Evolutionary conservation across 2,329 filamentous ascomycete genomes (phyloP).

Genomic region (Exophiala spinifera): DNA sequence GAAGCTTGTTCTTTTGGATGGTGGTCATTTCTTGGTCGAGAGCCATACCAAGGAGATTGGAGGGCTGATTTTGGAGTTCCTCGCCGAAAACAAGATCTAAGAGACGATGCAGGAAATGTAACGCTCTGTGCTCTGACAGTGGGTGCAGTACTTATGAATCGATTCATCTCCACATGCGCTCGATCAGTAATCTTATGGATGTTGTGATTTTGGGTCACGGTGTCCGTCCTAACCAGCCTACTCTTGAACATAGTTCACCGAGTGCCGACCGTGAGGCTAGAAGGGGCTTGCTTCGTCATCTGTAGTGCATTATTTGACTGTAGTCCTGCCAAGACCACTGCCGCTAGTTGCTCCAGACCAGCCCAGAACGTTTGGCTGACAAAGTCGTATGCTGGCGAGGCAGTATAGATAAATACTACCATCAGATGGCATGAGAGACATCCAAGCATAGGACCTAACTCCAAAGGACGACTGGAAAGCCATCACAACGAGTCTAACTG

Average conservation of each 20-base stretch:
- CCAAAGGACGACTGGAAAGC: neutral
- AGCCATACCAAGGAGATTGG: conserved; percentile 40
- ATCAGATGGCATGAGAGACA: neutral
- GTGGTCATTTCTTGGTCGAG: conserved; percentile 55
- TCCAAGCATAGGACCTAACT: neutral
- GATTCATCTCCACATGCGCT: too few species aligned
- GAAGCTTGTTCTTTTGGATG: conserved; percentile 52
- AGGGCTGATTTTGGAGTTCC: conserved; percentile 37
- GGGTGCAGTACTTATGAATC: too few species aligned
- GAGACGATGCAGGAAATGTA: too few species aligned
- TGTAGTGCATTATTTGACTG: neutral
- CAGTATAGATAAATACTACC: neutral
- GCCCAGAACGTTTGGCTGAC: conserved; percentile 1
- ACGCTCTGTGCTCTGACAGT: too few species aligned
- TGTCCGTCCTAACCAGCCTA: too few species aligned
- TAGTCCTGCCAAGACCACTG: neutral
- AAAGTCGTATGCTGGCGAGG: conserved; percentile 1
- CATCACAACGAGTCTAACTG: neutral
- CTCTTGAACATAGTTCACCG: too few species aligned
- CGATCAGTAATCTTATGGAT: too few species aligned
- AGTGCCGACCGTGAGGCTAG: too few species aligned
- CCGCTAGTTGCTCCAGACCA: neutral
- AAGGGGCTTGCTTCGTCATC: neutral
- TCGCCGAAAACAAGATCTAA: conserved; percentile 27
- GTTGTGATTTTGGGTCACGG: too few species aligned